Conservation (phyloP, 768 basidiomycete genomes). For the Steccherinum ochraceum region DNA sequence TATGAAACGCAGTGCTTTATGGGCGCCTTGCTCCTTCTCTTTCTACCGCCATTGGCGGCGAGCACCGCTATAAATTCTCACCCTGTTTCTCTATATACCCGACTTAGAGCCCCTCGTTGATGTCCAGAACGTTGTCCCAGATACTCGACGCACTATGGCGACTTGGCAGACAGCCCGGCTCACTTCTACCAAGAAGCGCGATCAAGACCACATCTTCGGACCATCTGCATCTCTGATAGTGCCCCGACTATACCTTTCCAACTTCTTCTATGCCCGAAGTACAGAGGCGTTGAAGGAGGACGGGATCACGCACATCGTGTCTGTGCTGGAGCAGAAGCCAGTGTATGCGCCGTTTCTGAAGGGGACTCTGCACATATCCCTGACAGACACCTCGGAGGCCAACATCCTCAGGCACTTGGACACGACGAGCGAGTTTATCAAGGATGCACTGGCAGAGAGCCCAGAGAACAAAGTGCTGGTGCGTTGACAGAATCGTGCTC, state of each 20-base stretch:
- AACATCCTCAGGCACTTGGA: constrained; percentile 43
- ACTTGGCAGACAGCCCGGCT: neutral
- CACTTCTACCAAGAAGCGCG: neutral
- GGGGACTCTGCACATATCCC: constrained; percentile 43
- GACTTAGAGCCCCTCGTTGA: too few relatives aligned
- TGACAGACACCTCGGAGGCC: constrained; percentile 34
- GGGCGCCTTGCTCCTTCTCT: too few relatives aligned
- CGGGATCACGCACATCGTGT: constrained; percentile 71
- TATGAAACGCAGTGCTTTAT: too few relatives aligned
- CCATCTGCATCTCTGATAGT: constrained; percentile 26
- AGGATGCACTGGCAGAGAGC: constrained; percentile 37
- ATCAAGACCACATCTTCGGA: neutral
- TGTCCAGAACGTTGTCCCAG: too few relatives aligned
- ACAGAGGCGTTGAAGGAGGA: constrained; percentile 40
- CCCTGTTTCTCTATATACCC: too few relatives aligned
- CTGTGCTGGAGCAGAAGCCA: constrained; percentile 49
- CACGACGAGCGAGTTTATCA: constrained; percentile 47
- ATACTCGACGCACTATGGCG: too few relatives aligned
- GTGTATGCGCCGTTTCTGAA: constrained; percentile 31
- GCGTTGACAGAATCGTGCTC: constrained; percentile 18
- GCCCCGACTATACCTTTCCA: constrained; percentile 57
- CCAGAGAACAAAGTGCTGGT: constrained; percentile 44
- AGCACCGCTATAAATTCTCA: too few relatives aligned
- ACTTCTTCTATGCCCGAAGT: constrained; percentile 49
- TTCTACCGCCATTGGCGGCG: too few relatives aligned